Evolutionary conservation across 176 grass and related monocot genomes (phyloP).

Genomic region (Triticum urartu): DNA sequence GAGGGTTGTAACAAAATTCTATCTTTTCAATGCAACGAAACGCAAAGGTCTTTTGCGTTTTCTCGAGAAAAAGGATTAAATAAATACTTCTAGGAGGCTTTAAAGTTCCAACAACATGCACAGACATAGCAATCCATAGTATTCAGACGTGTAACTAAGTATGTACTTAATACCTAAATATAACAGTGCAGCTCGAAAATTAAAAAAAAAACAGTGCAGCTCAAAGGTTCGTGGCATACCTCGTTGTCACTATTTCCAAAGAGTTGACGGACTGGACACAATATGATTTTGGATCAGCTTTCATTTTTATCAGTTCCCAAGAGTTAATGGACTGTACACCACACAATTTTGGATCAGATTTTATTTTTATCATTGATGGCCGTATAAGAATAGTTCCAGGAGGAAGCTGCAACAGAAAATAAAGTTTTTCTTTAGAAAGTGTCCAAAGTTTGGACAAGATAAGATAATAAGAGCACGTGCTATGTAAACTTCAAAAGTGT

Average conservation of each 20-base stretch:
- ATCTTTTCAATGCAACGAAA: no score
- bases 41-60: no score
- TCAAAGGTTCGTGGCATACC: conserved; percentile 34
- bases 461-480: neutral
- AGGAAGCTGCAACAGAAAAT: conserved; percentile 57
- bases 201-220: neutral
- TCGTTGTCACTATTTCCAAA: conserved; percentile 62
- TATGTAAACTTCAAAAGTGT: neutral
- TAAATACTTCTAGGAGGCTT: neutral
- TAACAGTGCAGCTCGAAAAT: neutral
- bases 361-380: conserved; percentile 68
- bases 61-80: neutral
- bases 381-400: conserved; percentile 45
- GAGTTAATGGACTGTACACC: conserved; percentile 45
- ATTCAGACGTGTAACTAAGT: neutral
- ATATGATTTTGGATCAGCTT: conserved; percentile 8
- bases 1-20: no score
- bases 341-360: conserved; percentile 29
- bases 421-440: neutral
- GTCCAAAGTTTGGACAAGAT: neutral
- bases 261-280: conserved; percentile 43
- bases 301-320: conserved; percentile 44
- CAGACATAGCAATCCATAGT: neutral
- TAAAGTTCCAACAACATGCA: neutral
- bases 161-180: neutral